Evolutionary conservation across 345 rosid genomes (phyloP).

Genomic region (Sisymbrium irio): DNA sequence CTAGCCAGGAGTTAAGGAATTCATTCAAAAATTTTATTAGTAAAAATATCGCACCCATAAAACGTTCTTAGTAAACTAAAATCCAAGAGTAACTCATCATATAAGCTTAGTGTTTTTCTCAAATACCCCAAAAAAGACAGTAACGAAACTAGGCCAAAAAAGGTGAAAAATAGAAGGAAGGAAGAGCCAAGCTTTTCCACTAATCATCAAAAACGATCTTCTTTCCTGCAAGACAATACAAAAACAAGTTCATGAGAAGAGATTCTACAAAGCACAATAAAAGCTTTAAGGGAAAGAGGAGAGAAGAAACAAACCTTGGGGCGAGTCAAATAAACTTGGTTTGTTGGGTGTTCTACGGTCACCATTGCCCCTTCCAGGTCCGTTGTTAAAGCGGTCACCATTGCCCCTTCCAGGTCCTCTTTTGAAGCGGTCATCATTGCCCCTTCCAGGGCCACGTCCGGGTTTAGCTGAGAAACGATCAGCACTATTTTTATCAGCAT

Average conservation of each 20-base stretch:
- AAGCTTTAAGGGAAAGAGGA: background rate
- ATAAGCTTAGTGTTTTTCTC: background rate
- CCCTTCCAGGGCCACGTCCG: background rate
- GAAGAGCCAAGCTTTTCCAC: slow-evolving; percentile 1
- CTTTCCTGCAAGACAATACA: slow-evolving; percentile 34
- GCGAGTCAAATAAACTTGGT: slow-evolving; percentile 36
- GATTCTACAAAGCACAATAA: background rate
- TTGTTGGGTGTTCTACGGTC: slow-evolving; percentile 36
- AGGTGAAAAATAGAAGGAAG: background rate
- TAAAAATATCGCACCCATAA: background rate
- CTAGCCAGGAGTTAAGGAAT: background rate
- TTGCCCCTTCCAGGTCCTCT: slow-evolving; percentile 5
- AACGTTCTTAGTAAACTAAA: background rate
- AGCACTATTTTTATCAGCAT: slow-evolving; percentile 17
- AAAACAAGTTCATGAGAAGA: background rate
- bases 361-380: slow-evolving; percentile 3
- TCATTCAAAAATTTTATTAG: background rate
- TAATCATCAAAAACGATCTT: slow-evolving; percentile 38
- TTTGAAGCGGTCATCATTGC: no score
- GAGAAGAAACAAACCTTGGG: slow-evolving; percentile 24
- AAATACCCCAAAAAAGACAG: background rate
- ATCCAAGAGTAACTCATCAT: background rate
- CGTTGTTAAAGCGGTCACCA: no score
- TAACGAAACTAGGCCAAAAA: background rate
- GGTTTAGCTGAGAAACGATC: background rate